Evolutionary conservation across 805 yeast genomes (phyloP).

Genomic region (Clavispora santaluciae): DNA sequence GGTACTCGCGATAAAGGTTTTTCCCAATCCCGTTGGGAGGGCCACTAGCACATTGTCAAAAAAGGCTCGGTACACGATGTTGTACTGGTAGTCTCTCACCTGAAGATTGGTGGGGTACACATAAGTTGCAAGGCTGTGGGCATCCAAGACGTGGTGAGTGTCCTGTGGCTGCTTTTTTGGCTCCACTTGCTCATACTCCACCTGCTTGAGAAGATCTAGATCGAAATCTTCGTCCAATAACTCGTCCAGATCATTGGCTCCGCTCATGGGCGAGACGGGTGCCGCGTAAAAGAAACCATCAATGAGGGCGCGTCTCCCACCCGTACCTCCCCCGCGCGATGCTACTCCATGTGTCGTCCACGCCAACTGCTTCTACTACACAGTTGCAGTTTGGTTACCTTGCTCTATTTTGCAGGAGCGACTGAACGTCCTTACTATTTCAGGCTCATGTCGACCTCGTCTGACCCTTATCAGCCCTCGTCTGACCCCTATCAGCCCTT

Average conservation of each 20-base stretch:
- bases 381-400: too few relatives aligned
- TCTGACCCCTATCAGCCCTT: slow-evolving; percentile 24
- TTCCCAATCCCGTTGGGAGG: slow-evolving; percentile 95
- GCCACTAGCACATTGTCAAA: slow-evolving; percentile 78
- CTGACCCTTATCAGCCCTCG: too few relatives aligned
- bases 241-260: slow-evolving; percentile 6
- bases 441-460: too few relatives aligned
- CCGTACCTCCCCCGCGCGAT: not conserved
- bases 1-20: slow-evolving; percentile 91
- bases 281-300: not conserved
- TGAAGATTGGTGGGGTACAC: slow-evolving; percentile 84
- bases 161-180: not conserved
- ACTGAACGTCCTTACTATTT: too few relatives aligned
- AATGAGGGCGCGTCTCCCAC: not conserved
- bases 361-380: too few relatives aligned
- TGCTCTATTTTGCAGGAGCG: too few relatives aligned
- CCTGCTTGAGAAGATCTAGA: slow-evolving; percentile 3
- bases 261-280: not conserved
- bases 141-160: slow-evolving; percentile 8
- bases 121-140: slow-evolving; percentile 34
- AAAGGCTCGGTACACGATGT: slow-evolving; percentile 69
- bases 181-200: not conserved
- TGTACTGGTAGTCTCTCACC: slow-evolving; percentile 82
- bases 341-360: too few relatives aligned
- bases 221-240: slow-evolving; percentile 14